phyloP scores from a whole-genome alignment of 1,284 basidiomycete species.

The Sphagnurus paluster region DNA sequence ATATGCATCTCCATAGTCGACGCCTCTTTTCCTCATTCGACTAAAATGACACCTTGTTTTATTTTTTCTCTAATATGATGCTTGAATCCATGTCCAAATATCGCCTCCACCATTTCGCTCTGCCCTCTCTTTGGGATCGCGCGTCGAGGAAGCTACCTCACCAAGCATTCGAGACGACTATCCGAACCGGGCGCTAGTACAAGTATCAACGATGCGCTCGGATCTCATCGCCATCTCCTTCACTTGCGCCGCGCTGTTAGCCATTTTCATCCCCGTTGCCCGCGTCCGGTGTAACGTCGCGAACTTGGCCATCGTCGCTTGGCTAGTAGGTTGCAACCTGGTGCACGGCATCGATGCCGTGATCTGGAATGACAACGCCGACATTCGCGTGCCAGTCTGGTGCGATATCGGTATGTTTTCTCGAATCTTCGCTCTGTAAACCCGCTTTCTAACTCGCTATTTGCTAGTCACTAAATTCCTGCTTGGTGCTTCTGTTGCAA shows the following conservation, averaged over 20 bases:
- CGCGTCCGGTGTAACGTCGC: slow-evolving; percentile 55
- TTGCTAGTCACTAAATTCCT: slow-evolving; percentile 38
- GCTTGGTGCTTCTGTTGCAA: slow-evolving; percentile 48
- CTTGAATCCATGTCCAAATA: not conserved
- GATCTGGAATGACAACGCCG: slow-evolving; percentile 53
- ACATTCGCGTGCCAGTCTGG: slow-evolving; percentile 52
- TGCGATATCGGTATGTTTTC: slow-evolving; percentile 62
- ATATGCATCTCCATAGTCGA: not conserved
- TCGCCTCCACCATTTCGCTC: slow-evolving; percentile 8
- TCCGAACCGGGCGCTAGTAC: slow-evolving; percentile 4
- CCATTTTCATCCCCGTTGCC: slow-evolving; percentile 42
- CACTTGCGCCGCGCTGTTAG: slow-evolving; percentile 41
- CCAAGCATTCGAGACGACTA: slow-evolving; percentile 1
- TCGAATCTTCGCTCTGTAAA: not conserved
- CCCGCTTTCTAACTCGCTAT: not conserved
- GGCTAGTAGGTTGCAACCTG: slow-evolving; percentile 55
- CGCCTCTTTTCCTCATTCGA: slow-evolving; percentile 11
- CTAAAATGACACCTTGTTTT: slow-evolving; percentile 19
- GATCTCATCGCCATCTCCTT: slow-evolving; percentile 51
- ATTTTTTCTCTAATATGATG: slow-evolving; percentile 15
- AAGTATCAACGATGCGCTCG: slow-evolving; percentile 45
- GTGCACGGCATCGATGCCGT: slow-evolving; percentile 55
- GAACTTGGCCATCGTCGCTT: slow-evolving; percentile 55
- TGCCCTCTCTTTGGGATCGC: slow-evolving; percentile 3
- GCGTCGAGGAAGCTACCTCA: not conserved